Base-by-base conservation (phyloP, 352 stramenopile species). In the Thraustochytrium striatum region DNA sequence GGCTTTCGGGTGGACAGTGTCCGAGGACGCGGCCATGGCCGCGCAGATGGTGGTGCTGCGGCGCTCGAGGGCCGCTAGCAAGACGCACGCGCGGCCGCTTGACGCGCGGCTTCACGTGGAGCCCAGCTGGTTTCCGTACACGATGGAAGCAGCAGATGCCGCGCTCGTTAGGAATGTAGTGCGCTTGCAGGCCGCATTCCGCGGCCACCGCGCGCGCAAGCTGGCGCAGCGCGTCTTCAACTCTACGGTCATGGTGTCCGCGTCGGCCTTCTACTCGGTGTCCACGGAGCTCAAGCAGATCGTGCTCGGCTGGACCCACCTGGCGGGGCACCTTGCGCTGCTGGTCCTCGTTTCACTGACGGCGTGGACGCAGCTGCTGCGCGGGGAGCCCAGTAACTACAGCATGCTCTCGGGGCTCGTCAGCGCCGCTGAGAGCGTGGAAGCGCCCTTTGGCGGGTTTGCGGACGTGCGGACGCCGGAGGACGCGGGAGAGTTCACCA, bases 121-220 rank as follows among this genome's bases (percentile, higher is more conserved):
- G n/a, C n/a, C n/a, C n/a, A n/a, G n/a, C n/a, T n/a, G n/a, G n/a
- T n/a, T n/a, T n/a, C n/a, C n/a, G n/a, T n/a, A n/a, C n/a, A n/a
- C n/a, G n/a, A n/a, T n/a, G n/a, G n/a, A n/a, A n/a, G n/a, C n/a
- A n/a, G n/a, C n/a, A n/a, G n/a, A n/a, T n/a, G n/a, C n/a, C n/a
- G n/a, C n/a, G n/a, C n/a, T n/a, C n/a, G n/a, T n/a, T n/a, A n/a
- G n/a, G n/a, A n/a, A n/a, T n/a, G n/a, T n/a, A n/a, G 52, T 75
- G 11, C 32, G 65, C 5, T 28, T 61, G 21, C 65, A 75, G 30
- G 65, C 65, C 19, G 39, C 52, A 9, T 75, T 75, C 30, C 39
- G 65, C n/a, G 65, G 65, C n/a, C 44, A 61, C n/a, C 65, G 65
- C 13, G 65, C 65, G 25, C 44, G 65, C 32, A 75, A 75, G 65